Conservation (phyloP, 106 monocot species). For the Xerophyta viscosa region DNA sequence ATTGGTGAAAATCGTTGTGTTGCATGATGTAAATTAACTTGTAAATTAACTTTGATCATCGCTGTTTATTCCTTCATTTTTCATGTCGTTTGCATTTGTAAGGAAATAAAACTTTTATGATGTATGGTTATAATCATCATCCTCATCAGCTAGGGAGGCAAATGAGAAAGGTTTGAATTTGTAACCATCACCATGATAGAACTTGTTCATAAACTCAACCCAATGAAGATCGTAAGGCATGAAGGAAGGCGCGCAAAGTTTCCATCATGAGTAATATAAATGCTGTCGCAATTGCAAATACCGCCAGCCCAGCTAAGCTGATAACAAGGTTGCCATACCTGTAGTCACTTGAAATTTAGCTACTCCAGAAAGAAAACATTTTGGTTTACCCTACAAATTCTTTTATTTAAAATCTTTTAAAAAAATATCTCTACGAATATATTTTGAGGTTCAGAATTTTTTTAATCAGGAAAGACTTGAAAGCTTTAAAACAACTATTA, state of each 20-base stretch:
- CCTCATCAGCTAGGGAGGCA: conserved; percentile 51
- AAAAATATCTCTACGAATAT: too few relatives aligned
- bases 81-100: conserved; percentile 1
- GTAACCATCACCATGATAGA: conserved; percentile 96
- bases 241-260: conserved; percentile 91
- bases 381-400: too few relatives aligned
- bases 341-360: conserved; percentile 5
- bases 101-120: neutral
- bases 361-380: too few relatives aligned
- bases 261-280: conserved; percentile 99
- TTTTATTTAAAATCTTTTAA: too few relatives aligned
- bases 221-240: conserved; percentile 95
- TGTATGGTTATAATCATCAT: too few relatives aligned
- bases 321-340: conserved; percentile 84
- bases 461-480: too few relatives aligned
- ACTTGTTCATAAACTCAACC: conserved; percentile 96
- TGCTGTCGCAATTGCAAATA: conserved; percentile 93
- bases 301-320: conserved; percentile 53
- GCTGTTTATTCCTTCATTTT: conserved; percentile 5
- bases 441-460: too few relatives aligned
- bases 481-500: too few relatives aligned
- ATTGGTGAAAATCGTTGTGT: too few relatives aligned
- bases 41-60: too few relatives aligned
- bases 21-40: too few relatives aligned
- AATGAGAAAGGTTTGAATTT: conserved; percentile 95